Evolutionary conservation across 2,329 filamentous ascomycete species (phyloP).

Genomic region (Fusarium sublunatum): DNA sequence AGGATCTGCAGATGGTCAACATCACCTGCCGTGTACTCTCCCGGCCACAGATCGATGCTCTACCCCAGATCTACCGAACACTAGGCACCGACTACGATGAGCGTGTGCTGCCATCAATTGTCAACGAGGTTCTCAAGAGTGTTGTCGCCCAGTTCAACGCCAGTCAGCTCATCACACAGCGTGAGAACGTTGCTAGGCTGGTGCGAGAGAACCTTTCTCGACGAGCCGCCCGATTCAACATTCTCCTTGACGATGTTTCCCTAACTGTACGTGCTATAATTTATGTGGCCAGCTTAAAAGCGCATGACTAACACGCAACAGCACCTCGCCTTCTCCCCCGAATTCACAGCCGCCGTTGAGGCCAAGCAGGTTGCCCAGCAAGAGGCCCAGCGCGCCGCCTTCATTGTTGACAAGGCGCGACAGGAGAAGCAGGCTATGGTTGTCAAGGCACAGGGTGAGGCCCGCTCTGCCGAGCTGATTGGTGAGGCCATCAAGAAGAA

Average conservation of each 20-base stretch:
- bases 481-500: constrained; percentile 99
- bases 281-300: not conserved
- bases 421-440: constrained; percentile 99
- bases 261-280: constrained; percentile 75
- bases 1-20: constrained; percentile 99
- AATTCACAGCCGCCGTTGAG: constrained; percentile 79
- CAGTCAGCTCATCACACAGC: constrained; percentile 97
- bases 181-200: constrained; percentile 92
- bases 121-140: constrained; percentile 98
- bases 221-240: constrained; percentile 95
- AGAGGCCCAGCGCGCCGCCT: constrained; percentile 96
- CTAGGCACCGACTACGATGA: constrained; percentile 97
- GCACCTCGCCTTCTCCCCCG: constrained; percentile 79
- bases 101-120: constrained; percentile 94
- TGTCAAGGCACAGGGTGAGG: constrained; percentile 98
- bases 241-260: constrained; percentile 96
- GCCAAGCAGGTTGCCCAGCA: constrained; percentile 84
- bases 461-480: constrained; percentile 95
- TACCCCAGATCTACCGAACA: constrained; percentile 97
- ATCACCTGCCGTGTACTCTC: constrained; percentile 99
- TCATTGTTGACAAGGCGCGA: constrained; percentile 97
- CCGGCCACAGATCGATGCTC: constrained; percentile 83
- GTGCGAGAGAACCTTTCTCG: constrained; percentile 93
- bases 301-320: constrained; percentile 46
- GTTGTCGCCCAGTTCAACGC: constrained; percentile 99